phyloP scores from a whole-genome alignment of 768 basidiomycete genomes.

The Phaffia australis region DNA sequence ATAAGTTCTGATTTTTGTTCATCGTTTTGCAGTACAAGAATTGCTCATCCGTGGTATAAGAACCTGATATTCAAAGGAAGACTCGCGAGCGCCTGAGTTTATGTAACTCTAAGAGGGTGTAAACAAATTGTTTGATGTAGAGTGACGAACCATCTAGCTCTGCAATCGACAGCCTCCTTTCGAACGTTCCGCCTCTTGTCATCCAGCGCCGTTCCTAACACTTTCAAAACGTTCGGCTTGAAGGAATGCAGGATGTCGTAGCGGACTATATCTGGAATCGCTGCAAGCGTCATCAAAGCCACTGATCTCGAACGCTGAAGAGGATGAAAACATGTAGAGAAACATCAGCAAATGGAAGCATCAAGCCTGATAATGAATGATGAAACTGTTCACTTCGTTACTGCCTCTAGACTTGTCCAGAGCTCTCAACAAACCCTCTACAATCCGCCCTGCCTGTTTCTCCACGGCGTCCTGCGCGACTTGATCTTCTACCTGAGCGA shows the following conservation, averaged over 20 bases:
- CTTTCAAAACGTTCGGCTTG: slow-evolving; percentile 61
- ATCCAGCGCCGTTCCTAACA: slow-evolving; percentile 65
- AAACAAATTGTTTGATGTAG: not conserved
- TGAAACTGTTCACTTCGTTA: slow-evolving; percentile 36
- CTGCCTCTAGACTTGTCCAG: slow-evolving; percentile 40
- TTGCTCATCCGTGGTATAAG: slow-evolving; percentile 7
- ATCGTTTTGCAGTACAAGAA: not conserved
- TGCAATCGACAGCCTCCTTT: slow-evolving; percentile 75
- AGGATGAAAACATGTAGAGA: not conserved
- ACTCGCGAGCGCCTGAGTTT: not conserved
- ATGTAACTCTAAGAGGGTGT: not conserved
- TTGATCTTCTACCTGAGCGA: slow-evolving; percentile 49
- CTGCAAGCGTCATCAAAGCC: slow-evolving; percentile 62
- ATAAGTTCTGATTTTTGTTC: no score
- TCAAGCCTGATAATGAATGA: not conserved
- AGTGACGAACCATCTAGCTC: slow-evolving; percentile 41
- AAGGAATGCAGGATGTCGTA: slow-evolving; percentile 74
- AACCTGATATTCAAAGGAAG: not conserved
- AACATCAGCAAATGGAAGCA: not conserved
- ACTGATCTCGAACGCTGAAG: slow-evolving; percentile 62
- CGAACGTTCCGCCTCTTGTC: slow-evolving; percentile 79
- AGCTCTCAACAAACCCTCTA: slow-evolving; percentile 60
- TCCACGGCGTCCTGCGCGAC: slow-evolving; percentile 43
- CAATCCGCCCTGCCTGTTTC: slow-evolving; percentile 61
- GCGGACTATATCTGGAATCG: slow-evolving; percentile 63